A percentile compares a stretch with the other conserved stretches of the same genome.
Conservation (phyloP, 164 flowering plant genomes). For the Vitis amurensis region DNA sequence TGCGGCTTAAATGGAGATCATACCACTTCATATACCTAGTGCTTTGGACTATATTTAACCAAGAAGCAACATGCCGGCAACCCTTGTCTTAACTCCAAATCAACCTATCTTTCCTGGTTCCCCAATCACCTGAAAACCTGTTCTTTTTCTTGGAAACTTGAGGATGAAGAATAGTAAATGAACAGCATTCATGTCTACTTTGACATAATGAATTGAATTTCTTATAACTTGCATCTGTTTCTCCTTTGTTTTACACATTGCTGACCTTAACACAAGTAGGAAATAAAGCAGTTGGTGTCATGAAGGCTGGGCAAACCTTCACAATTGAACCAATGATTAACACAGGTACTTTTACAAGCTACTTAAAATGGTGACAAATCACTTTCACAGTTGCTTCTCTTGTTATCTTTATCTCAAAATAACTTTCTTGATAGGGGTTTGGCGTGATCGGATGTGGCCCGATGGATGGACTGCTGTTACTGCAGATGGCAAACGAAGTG, state of each 20-base stretch:
- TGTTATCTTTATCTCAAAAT: not conserved
- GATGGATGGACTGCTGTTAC: constrained; percentile 99
- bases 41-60: too few species aligned
- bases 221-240: not conserved
- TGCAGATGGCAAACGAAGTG: constrained; percentile 98
- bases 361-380: not conserved
- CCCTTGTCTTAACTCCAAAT: too few species aligned
- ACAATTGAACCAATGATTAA: constrained; percentile 98
- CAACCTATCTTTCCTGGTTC: too few species aligned
- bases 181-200: too few species aligned
- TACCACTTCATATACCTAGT: too few species aligned
- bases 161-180: too few species aligned
- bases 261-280: constrained; percentile 55
- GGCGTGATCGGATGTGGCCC: constrained; percentile 99
- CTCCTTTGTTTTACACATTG: not conserved
- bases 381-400: not conserved
- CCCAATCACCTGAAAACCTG: too few species aligned
- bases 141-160: too few species aligned
- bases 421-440: constrained; percentile 56
- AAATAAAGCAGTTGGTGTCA: constrained; percentile 97
- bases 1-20: too few species aligned
- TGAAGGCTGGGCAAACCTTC: constrained; percentile 98
- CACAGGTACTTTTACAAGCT: constrained; percentile 47
- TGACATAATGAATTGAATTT: too few species aligned
- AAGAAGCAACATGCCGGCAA: too few species aligned